A percentile compares a stretch with the other conserved stretches of the same genome.
These are phyloP conservation scores for Mucor plumbeus DNA, from an alignment of 371 early-diverging fungal genomes.

Conservation along the genomic window DNA sequence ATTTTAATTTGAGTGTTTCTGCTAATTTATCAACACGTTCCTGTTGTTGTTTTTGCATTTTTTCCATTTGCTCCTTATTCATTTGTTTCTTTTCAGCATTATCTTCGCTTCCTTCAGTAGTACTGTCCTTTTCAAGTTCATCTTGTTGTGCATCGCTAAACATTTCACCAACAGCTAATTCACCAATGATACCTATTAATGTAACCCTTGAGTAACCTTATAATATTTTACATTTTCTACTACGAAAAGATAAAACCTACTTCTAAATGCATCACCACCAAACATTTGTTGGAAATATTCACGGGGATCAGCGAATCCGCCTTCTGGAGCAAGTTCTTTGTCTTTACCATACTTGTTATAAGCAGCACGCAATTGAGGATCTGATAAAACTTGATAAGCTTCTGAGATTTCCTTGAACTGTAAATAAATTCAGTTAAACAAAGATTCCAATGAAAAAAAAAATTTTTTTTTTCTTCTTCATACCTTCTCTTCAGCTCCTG, in stretches of 20 bases:
- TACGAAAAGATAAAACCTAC: constrained; percentile 24
- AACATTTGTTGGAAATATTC: constrained; percentile 94
- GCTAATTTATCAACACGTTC: constrained; percentile 80
- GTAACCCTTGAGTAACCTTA: neutral
- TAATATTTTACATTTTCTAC: neutral
- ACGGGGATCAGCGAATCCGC: constrained; percentile 86
- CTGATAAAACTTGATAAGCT: constrained; percentile 93
- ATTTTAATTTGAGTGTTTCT: constrained; percentile 75
- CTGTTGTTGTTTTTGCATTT: constrained; percentile 56
- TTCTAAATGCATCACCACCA: constrained; percentile 90
- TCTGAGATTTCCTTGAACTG: constrained; percentile 94
- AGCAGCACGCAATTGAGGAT: constrained; percentile 84
- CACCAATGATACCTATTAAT: constrained; percentile 52
- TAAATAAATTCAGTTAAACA: neutral
- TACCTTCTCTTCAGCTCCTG: constrained; percentile 90
- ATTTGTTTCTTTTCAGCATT: constrained; percentile 26
- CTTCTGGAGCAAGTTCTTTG: constrained; percentile 72
- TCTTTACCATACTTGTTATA: constrained; percentile 91
- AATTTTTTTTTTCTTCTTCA: neutral
- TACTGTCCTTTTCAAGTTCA: constrained; percentile 7
- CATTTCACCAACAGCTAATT: constrained; percentile 51
- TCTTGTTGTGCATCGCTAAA: constrained; percentile 45
- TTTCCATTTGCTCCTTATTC: constrained; percentile 66
- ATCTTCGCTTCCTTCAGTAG: neutral
- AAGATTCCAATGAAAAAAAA: neutral